Conservation (phyloP, 306 rosid species). For the Datisca glomerata region DNA sequence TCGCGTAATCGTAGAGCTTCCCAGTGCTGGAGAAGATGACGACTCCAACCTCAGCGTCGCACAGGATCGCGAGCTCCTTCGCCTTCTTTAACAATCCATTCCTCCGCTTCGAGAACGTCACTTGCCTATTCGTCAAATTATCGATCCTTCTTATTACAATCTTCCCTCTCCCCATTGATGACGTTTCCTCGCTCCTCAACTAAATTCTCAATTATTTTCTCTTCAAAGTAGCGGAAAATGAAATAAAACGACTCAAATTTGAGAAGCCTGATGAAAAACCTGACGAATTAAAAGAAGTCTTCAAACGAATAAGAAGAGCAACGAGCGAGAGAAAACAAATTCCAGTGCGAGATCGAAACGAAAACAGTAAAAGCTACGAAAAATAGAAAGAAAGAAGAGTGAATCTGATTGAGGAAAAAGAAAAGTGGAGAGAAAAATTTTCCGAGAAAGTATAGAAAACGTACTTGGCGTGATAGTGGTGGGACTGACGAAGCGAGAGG, state of each 20-base stretch:
- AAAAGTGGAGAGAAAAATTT: background rate
- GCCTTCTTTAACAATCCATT: slow-evolving; percentile 79
- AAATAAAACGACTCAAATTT: background rate
- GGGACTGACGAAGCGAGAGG: no score
- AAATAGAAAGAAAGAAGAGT: background rate
- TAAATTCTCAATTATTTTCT: background rate
- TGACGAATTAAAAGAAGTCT: background rate
- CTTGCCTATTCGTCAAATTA: slow-evolving; percentile 74
- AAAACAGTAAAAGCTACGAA: background rate
- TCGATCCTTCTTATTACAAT: slow-evolving; percentile 86
- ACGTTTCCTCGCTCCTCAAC: background rate
- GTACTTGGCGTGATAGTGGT: no score
- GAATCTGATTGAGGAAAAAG: background rate
- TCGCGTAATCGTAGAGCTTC: slow-evolving; percentile 65
- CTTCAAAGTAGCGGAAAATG: background rate
- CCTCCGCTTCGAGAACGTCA: slow-evolving; percentile 74
- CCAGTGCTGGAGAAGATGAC: slow-evolving; percentile 76
- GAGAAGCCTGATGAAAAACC: background rate
- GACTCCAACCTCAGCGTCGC: slow-evolving; percentile 83
- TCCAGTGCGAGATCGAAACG: background rate
- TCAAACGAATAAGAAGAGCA: background rate
- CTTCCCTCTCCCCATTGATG: slow-evolving; percentile 76
- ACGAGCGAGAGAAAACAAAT: background rate
- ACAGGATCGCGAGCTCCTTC: slow-evolving; percentile 71
- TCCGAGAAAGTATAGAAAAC: background rate